Percentiles rank a stretch among this genome's conserved stretches.
Evolutionary conservation across 257 asterid genomes (phyloP).

Genomic region (Solanum pinnatisectum): DNA sequence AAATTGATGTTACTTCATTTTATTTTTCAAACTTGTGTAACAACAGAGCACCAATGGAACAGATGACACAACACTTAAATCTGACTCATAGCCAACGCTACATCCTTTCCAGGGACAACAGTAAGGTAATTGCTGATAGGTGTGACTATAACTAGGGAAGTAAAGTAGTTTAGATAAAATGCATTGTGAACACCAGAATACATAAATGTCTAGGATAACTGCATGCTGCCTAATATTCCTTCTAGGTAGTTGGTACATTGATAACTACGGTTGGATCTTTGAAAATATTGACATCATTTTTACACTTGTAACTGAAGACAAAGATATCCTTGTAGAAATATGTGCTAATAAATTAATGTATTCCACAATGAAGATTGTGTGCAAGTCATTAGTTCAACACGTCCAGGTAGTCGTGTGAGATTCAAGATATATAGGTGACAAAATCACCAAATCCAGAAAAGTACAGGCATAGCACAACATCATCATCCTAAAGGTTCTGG

Average conservation of each 20-base stretch:
- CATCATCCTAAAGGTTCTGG: not conserved
- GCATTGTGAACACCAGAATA: not conserved
- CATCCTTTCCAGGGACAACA: not conserved
- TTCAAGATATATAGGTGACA: not conserved
- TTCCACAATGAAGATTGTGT: not conserved
- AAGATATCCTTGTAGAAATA: not conserved
- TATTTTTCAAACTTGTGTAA: not conserved
- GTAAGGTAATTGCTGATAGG: not conserved
- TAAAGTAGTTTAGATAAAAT: not conserved
- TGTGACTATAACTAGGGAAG: not conserved
- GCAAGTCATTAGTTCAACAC: not conserved
- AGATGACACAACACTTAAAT: not conserved
- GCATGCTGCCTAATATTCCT: not conserved
- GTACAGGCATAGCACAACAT: not conserved
- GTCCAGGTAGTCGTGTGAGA: not conserved
- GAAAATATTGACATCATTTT: not conserved
- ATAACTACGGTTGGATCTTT: not conserved
- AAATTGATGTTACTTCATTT: not conserved
- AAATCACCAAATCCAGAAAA: not conserved
- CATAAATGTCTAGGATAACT: not conserved
- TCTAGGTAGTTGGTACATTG: not conserved
- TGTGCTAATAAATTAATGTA: not conserved
- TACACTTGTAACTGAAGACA: not conserved
- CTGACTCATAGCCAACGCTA: not conserved
- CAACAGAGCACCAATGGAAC: not conserved